Evolutionary conservation across 140 eudicot species (phyloP), one percentile per base, ranked within the genome.

Genomic region (Bidens hawaiensis): DNA sequence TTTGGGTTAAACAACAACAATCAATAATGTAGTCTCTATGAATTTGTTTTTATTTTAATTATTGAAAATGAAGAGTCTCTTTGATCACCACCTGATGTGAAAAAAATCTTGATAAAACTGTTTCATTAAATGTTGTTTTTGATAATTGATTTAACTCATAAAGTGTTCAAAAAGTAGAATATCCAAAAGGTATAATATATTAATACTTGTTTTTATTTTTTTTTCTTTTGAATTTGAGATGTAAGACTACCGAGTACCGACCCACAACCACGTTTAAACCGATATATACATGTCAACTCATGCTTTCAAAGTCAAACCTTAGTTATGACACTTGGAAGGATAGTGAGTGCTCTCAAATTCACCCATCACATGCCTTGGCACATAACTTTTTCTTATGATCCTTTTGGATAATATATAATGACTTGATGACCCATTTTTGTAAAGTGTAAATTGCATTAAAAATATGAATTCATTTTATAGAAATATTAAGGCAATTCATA

Each of bases 241-340:
- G n/a, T 12, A 52, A 14, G 21, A 52, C 60, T 52, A 52, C 60
- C 60, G 38, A 52, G 36, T 52, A 52, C 60, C 56, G 15, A 49
- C 56, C 56, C 31, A 4, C 15, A 21, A 52, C 36, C 61, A 54
- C 61, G 61, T 27, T 54, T 54, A 54, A 54, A 54, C 61, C 19
- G 41, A 54, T 26, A 27, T 14, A 16, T 54, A 7, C 18, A 13
- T 15, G 61, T 15, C 61, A 27, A 54, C 19, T 27, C 27, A 49
- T 9, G 23, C 54, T 47, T 19, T 21, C 54, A 47, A 6, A 26
- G 25, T 53, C 40, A 53, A 25, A 53, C 60, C 60, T 26, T 10
- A n/a, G n/a, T n/a, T 38, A 53, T 26, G 22, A 4, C 30, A 3
- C 13, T n/a, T 13, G 36, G 6, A 14, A 0, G 11, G 60, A 53